Conservation (phyloP, 345 rosid genomes). For the Luvunga scandens region DNA sequence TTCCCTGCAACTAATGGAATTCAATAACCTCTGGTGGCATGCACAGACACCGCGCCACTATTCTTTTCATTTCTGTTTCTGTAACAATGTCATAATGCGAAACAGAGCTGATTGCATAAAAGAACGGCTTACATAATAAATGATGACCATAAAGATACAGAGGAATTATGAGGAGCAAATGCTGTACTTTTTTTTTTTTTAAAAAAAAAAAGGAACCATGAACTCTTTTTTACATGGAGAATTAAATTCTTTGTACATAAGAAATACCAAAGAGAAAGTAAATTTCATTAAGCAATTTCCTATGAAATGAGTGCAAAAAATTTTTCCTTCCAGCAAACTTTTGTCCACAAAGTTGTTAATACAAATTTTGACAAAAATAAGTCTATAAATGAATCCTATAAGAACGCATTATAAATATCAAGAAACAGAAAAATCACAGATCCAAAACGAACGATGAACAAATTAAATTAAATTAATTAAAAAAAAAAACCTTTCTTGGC, state of each 20-base stretch:
- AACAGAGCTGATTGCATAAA: background rate
- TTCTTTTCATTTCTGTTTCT: background rate
- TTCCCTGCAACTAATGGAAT: background rate
- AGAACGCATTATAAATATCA: background rate
- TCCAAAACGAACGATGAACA: background rate
- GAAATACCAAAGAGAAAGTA: no score
- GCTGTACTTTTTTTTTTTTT: no score
- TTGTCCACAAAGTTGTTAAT: no score
- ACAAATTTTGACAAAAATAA: background rate
- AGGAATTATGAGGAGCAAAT: no score
- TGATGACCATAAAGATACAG: background rate
- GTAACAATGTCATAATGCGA: background rate
- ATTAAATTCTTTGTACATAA: no score
- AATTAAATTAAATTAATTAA: no score
- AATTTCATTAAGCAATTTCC: no score
- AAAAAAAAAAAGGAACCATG: no score
- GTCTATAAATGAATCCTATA: background rate
- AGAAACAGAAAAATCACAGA: background rate
- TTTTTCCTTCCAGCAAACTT: no score
- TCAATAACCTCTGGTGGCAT: background rate
- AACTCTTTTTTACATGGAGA: no score
- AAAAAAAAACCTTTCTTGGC: conserved; percentile 64
- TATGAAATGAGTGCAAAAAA: no score
- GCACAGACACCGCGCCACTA: no score
- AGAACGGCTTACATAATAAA: background rate